phyloP scores from a whole-genome alignment of 257 asterid genomes.

The Lavandula angustifolia region DNA sequence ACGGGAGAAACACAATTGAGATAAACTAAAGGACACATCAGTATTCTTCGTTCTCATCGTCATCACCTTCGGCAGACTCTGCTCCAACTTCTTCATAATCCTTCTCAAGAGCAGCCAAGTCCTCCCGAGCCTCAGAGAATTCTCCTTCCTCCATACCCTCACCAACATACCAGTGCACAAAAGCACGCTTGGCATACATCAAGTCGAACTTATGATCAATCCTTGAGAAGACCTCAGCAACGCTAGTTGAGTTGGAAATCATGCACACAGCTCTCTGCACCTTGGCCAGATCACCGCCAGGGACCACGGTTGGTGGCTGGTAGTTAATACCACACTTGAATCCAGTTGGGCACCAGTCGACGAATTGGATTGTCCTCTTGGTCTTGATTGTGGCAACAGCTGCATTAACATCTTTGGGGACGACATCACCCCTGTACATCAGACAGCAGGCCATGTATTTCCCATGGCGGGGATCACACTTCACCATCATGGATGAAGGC shows the following conservation, averaged over 20 bases:
- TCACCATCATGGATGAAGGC: slow-evolving; percentile 17
- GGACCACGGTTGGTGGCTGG: slow-evolving; percentile 62
- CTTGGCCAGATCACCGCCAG: slow-evolving; percentile 61
- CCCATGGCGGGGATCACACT: too few relatives aligned
- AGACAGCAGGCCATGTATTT: too few relatives aligned
- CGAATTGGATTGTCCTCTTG: slow-evolving; percentile 35
- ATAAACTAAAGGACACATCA: background rate
- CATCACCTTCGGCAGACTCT: slow-evolving; percentile 52
- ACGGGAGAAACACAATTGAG: too few relatives aligned
- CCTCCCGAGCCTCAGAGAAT: slow-evolving; percentile 64
- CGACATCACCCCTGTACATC: too few relatives aligned
- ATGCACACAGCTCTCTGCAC: too few relatives aligned
- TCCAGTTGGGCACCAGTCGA: too few relatives aligned
- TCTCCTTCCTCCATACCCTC: slow-evolving; percentile 69
- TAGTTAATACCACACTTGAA: slow-evolving; percentile 25
- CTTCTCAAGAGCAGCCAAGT: slow-evolving; percentile 56
- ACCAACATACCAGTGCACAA: slow-evolving; percentile 64
- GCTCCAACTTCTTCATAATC: slow-evolving; percentile 60
- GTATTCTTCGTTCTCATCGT: slow-evolving; percentile 46
- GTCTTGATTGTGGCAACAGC: slow-evolving; percentile 38
- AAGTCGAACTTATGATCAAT: slow-evolving; percentile 54
- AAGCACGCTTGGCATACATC: slow-evolving; percentile 59
- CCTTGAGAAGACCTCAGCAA: slow-evolving; percentile 31
- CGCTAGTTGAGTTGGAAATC: too few relatives aligned
- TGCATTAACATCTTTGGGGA: too few relatives aligned